Evolutionary conservation across 495 filamentous ascomycete species (phyloP), one percentile per base, ranked within the genome.

Genomic region (Trichocladium uniseriatum): DNA sequence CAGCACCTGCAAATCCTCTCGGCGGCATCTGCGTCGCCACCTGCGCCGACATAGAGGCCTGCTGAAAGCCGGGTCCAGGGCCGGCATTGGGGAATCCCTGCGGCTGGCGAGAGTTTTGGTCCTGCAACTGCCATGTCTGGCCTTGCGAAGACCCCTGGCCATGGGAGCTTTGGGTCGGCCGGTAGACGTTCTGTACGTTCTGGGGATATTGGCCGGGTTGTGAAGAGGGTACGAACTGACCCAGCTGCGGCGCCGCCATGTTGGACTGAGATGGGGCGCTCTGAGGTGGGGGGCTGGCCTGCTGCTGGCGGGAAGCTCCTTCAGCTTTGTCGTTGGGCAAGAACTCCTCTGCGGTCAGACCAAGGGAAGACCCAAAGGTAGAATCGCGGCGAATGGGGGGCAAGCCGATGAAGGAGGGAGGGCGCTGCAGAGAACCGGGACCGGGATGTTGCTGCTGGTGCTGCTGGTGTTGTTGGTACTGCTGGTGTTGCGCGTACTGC

Each of bases 371-470:
- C 42, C 67, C 65, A 54, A 77, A 73, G 10, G 73, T 74, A 15
- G 76, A 79, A 13, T 66, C 67, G 13, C 75, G 69, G 38, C 74
- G 69, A 50, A 79, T 75, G 11, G 75, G 73, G 13, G 76, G 76
- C 34, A 78, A 57, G 10, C 70, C 70, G 32, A 66, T 62, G 35
- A 70, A 72, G 2, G 70, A 70, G 6, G 67, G 54, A n/a, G 56
- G 53, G 22, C 67, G 58, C 1, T 60, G 53, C 32, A 60, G 44
- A 27, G 38, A 54, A 47, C 62, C 53, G 20, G 49, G 16, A 16
- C 45, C 45, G 16, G 42, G 16, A 14, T 51, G 54, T 24, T 52
- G 51, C 36, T 48, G 49, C 6, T 55, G 49, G 21, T 54, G 55
- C 7, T 41, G 38, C 14, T 45, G 39, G 29, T 22, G 48, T 19